These are phyloP conservation scores for Fusarium secorum DNA, from an alignment of 2,329 filamentous ascomycete species.

Conservation along the genomic window DNA sequence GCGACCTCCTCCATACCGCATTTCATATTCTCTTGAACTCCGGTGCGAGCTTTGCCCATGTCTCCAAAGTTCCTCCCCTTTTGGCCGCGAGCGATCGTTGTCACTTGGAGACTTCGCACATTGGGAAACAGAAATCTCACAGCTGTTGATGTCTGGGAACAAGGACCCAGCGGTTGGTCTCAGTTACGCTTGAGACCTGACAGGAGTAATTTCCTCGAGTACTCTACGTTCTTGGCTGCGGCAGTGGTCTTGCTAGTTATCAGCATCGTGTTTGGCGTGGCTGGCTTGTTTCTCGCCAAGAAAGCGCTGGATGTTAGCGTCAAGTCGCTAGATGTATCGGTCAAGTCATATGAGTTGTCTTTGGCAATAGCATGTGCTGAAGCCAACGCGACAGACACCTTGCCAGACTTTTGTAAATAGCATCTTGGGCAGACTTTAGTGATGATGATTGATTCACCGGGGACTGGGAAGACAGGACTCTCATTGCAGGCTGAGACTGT, in stretches of 20 bases:
- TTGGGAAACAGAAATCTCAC: not conserved
- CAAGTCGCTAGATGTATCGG: not conserved
- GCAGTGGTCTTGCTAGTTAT: not conserved
- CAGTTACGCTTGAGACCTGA: not conserved
- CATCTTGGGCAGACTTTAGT: not conserved
- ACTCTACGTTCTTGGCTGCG: not conserved
- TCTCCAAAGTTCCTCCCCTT: not conserved
- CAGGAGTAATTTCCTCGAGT: not conserved
- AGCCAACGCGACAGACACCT: not conserved
- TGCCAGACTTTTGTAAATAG: not conserved
- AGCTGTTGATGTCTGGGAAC: not conserved
- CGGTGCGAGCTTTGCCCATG: not conserved
- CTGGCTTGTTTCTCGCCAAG: not conserved
- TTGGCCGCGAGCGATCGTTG: not conserved
- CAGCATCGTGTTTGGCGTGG: not conserved
- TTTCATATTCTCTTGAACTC: not conserved
- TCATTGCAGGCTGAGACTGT: not conserved
- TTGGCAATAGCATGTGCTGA: not conserved
- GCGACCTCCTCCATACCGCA: not conserved
- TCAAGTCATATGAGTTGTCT: not conserved
- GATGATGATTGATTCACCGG: fast-evolving
- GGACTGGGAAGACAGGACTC: not conserved
- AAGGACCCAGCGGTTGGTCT: not conserved
- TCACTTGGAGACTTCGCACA: not conserved
- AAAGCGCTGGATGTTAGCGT: not conserved